Percentiles rank a stretch among this genome's conserved stretches.
Conservation (phyloP, 2,329 filamentous ascomycete genomes). For the Xylaria sp. region DNA sequence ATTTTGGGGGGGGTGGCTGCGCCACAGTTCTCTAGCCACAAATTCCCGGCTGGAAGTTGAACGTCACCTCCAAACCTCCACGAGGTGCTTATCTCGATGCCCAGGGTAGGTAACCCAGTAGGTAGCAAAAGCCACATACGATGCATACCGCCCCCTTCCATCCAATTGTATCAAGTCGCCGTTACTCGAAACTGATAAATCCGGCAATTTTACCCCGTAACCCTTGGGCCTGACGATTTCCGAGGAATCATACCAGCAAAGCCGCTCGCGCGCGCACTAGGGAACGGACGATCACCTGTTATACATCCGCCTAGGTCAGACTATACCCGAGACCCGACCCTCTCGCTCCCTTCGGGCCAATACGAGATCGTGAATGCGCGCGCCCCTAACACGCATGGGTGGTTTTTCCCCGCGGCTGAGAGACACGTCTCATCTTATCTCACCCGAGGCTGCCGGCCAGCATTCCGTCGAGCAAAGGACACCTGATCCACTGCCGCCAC, state of each 20-base stretch:
- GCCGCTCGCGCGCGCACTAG: not conserved
- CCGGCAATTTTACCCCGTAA: too few relatives aligned
- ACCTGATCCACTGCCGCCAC: constrained; percentile 5
- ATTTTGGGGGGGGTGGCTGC: constrained; percentile 17
- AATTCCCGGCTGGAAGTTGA: not conserved
- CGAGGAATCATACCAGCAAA: not conserved
- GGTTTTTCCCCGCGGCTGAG: constrained; percentile 13
- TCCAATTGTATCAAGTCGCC: not conserved
- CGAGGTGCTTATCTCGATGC: too few relatives aligned
- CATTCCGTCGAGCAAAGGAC: constrained; percentile 7
- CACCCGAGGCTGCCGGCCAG: constrained; percentile 22
- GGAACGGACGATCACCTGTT: not conserved
- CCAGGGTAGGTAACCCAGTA: too few relatives aligned
- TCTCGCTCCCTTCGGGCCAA: constrained; percentile 11
- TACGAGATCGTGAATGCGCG: constrained; percentile 17
- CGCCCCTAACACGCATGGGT: constrained; percentile 10
- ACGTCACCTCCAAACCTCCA: not conserved
- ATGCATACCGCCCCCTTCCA: not conserved
- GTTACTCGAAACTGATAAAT: not conserved
- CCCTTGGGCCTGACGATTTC: constrained; percentile 6
- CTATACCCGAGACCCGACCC: constrained; percentile 12
- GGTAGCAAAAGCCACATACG: too few relatives aligned
- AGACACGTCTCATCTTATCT: constrained; percentile 27
- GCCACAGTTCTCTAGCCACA: constrained; percentile 17
- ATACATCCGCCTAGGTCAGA: constrained; percentile 3